Evolutionary conservation across 2,329 filamentous ascomycete genomes (phyloP).

Genomic region (Aspergillus ibericus): DNA sequence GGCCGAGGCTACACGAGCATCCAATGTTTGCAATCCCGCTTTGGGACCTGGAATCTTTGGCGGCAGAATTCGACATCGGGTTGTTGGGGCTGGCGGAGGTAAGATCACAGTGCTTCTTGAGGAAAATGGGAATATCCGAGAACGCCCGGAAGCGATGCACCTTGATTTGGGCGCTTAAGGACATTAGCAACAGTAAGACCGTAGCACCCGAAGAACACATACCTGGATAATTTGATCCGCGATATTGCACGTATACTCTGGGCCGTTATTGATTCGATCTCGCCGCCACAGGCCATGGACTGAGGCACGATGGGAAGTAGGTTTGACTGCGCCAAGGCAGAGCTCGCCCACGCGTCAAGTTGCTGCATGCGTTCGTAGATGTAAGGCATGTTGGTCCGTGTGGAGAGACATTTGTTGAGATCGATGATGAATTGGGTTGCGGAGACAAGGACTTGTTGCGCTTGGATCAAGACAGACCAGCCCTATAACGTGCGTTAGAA

Average conservation of each 20-base stretch:
- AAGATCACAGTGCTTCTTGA: conserved; percentile 48
- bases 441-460: conserved; percentile 44
- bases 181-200: conserved; percentile 8
- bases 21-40: conserved; percentile 29
- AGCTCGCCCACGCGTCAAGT: conserved; percentile 42
- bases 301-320: conserved; percentile 27
- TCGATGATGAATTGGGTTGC: conserved; percentile 45
- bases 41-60: conserved; percentile 15
- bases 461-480: conserved; percentile 45
- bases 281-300: conserved; percentile 26
- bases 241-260: conserved; percentile 43
- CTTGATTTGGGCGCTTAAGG: conserved; percentile 46
- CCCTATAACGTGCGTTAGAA: conserved; percentile 31
- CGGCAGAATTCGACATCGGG: conserved; percentile 1
- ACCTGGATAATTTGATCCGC: conserved; percentile 48
- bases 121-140: conserved; percentile 47
- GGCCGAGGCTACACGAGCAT: conserved; percentile 34
- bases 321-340: conserved; percentile 37
- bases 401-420: conserved; percentile 39
- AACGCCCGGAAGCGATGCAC: conserved; percentile 49
- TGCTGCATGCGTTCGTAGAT: conserved; percentile 46
- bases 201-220: background rate
- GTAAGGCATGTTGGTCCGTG: conserved; percentile 37
- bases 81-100: conserved; percentile 30
- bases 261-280: conserved; percentile 39